Conservation (phyloP, 495 filamentous ascomycete species). For the Xylaria sp. region DNA sequence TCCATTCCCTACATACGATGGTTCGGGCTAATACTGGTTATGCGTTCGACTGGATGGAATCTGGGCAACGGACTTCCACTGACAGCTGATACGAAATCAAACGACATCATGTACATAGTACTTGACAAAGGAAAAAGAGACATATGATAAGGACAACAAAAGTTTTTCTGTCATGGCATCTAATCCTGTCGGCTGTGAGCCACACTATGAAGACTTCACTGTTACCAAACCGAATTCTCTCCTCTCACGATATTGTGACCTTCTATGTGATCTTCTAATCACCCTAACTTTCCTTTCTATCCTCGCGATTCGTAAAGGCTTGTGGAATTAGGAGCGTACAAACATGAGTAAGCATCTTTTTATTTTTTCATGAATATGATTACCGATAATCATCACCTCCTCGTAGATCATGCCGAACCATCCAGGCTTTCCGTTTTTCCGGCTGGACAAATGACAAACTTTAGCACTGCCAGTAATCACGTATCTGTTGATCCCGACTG, state of each 20-base stretch:
- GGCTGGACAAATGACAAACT: too few relatives aligned
- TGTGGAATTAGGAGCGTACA: not conserved
- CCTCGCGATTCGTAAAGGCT: not conserved
- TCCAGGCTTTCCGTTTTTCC: too few relatives aligned
- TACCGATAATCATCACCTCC: too few relatives aligned
- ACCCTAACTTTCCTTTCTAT: too few relatives aligned
- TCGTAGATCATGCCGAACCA: too few relatives aligned
- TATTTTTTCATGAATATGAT: too few relatives aligned
- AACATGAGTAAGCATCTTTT: too few relatives aligned
- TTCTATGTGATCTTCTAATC: not conserved
- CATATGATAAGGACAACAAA: not conserved
- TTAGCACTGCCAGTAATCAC: too few relatives aligned
- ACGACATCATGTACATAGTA: not conserved
- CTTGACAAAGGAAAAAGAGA: not conserved
- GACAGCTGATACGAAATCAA: not conserved
- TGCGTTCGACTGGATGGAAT: not conserved
- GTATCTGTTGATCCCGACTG: too few relatives aligned
- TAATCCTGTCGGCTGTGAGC: not conserved
- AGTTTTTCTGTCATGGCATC: not conserved
- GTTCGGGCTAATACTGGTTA: not conserved
- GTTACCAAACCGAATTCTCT: not conserved
- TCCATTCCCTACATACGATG: not conserved
- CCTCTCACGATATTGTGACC: not conserved
- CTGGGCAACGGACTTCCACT: not conserved
- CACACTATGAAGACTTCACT: not conserved